Evolutionary conservation across 805 yeast species (phyloP).

Genomic region (Torulaspora quercuum): DNA sequence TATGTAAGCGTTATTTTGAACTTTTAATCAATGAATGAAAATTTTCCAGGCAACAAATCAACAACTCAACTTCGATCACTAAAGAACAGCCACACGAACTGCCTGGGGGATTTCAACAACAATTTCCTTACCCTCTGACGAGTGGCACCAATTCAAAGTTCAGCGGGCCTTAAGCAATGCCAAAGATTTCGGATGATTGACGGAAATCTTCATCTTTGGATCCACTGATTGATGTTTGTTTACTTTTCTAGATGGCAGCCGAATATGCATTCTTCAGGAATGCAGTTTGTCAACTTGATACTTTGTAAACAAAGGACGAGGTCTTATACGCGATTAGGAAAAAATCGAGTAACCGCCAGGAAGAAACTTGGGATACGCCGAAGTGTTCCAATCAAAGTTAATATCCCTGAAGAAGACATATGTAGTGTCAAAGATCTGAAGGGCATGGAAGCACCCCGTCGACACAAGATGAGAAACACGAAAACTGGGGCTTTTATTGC

Average conservation of each 20-base stretch:
- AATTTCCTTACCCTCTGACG: too few relatives aligned
- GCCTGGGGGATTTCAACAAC: too few relatives aligned
- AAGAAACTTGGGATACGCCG: not conserved
- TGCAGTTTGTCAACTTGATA: not conserved
- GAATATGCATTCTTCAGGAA: conserved; percentile 1
- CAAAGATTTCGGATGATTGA: too few relatives aligned
- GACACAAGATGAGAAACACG: too few relatives aligned
- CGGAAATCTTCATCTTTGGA: not conserved
- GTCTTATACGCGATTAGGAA: not conserved
- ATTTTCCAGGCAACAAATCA: not conserved
- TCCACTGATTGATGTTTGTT: not conserved
- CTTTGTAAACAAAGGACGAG: not conserved
- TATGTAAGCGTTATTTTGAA: too few relatives aligned
- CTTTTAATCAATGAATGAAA: not conserved
- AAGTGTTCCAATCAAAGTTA: too few relatives aligned
- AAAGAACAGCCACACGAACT: not conserved
- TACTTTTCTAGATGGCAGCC: conserved; percentile 1
- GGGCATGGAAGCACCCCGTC: too few relatives aligned
- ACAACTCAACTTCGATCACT: not conserved
- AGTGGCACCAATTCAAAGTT: too few relatives aligned
- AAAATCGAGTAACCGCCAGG: not conserved
- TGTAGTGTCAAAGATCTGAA: too few relatives aligned
- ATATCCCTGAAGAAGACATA: too few relatives aligned
- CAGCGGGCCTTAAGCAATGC: too few relatives aligned
- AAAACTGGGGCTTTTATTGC: too few relatives aligned